Evolutionary conservation across 164 flowering plant species (phyloP), one percentile per base, ranked within the genome.

Genomic region (Dillenia suffruticosa): DNA sequence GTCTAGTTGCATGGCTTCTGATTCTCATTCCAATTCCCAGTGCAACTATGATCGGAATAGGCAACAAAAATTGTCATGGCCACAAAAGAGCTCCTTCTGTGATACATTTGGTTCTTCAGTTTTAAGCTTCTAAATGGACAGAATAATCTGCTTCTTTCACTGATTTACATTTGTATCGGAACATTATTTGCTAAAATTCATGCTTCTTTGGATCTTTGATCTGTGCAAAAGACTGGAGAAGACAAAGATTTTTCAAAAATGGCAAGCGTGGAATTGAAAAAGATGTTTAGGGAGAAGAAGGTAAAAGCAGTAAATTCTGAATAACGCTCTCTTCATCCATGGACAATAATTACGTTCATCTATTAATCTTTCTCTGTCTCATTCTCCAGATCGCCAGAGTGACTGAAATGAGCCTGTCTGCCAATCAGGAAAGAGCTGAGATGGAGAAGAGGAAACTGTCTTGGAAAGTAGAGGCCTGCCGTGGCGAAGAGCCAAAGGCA

Each of bases 381-480:
- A 15, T 32, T 32, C 12, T 64, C 57, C 95, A 94, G 98, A 91
- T 94, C 10, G 68, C 15, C 24, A 77, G 78, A 67, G 81, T 86
- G 67, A 81, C 77, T 19, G 97, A 94, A 71, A 91, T 72, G 81
- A 88, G 67, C 76, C 64, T 94, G 47, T 87, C 96, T 48, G 97
- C 86, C 22, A 94, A 94, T 61, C 97, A 94, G 82, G 92, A 80
- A 68, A 84, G 88, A 68, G 48, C 67, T 8, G 87, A 81, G 56
- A 91, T 94, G 96, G 89, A 85, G 82, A 84, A 75, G 67, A 94
- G 78, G 72, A 82, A 91, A 70, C 76, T 91, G 15, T 71, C 67
- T 3, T 94, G 97, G 98, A 82, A 81, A 68, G 86, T 80, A 11
- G 90, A 85, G 70, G 81, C 78, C 48, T 47, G 76, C 45, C 5